Evolutionary conservation across 176 grass and related monocot species (phyloP).

Genomic region (Thinopyrum elongatum): DNA sequence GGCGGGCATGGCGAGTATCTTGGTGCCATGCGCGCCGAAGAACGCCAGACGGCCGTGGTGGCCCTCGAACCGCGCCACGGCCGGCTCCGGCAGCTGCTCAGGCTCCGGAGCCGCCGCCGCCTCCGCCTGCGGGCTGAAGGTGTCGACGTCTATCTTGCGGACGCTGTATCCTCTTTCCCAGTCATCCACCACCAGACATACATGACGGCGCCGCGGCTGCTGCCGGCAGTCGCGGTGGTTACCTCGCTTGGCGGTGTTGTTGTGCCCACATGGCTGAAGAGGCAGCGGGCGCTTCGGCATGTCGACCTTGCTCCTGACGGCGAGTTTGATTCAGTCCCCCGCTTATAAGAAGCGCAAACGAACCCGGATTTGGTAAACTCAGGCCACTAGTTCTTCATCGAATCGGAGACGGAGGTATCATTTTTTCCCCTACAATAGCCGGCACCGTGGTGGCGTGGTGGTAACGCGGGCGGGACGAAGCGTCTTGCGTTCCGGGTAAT

Average conservation of each 20-base stretch:
- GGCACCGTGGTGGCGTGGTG: no score
- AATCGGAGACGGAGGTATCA: neutral
- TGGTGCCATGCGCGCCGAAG: neutral
- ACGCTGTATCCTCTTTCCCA: constrained; percentile 17
- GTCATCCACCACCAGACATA: constrained; percentile 7
- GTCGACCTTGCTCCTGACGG: neutral
- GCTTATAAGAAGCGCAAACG: neutral
- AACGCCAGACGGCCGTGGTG: neutral
- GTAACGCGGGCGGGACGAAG: no score
- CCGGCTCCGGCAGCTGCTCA: neutral
- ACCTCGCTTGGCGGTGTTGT: neutral
- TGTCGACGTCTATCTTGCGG: neutral
- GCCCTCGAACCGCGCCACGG: neutral
- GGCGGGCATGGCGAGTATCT: neutral
- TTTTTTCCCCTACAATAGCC: no score
- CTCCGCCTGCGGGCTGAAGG: neutral
- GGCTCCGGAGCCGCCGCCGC: neutral
- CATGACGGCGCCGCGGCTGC: neutral
- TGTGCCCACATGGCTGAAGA: neutral
- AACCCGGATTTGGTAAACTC: neutral
- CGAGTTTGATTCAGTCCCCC: neutral
- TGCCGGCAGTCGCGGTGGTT: neutral
- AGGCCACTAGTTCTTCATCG: neutral
- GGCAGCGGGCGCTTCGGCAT: neutral
- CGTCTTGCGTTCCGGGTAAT: no score